Base-by-base conservation (phyloP, 1,284 basidiomycete species). In the Testicularia cyperi region DNA sequence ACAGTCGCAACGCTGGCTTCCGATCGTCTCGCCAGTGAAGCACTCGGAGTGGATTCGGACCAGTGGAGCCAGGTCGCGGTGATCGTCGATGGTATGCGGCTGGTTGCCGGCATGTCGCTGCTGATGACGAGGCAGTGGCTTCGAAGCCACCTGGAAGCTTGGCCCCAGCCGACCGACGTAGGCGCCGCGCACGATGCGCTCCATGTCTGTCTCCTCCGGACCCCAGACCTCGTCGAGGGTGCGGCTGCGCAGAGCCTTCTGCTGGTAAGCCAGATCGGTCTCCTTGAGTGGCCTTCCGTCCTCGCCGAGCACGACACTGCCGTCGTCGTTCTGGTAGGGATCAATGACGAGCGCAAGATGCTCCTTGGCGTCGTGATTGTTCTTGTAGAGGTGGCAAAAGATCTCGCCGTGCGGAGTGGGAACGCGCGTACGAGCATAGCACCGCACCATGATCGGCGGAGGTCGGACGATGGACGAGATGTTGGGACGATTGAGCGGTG, bases 1-100 rank as follows among this genome's bases (percentile, higher is more conserved):
- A 73, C 95, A 99, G 77, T 99, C 95, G 77, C 95, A 99, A 23
- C 95, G 86, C 86, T 96, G 92, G 74, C 90, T 94, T 9, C 95
- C 95, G 51, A 97, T 86, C 8, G 92, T 98, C 79, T 98, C 95
- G 29, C 95, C 95, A 0, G 95, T 99, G 78, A 92, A 98, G 78
- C 95, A 98, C 77, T 98, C 95, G 16, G 90, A 94, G 79, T 99
- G 95, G 42, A 99, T 92, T 18, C 95, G 85, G 24, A 99, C 86
- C 40, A 98, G 83, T 0, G 95, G 91, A 0, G 86, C 79, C 3
- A 56, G 35, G n/a, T 57, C 36, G 4, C 44, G 46, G 5, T 57
- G 10, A 10, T 9, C 41, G 1, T 44, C 47, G 10, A 33, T 23
- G 13, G 36, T 25, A 20, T 26, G 29, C 9, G 25, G 27, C 23